Evolutionary conservation across 768 basidiomycete genomes (phyloP).

Genomic region (Nidularia sp.): DNA sequence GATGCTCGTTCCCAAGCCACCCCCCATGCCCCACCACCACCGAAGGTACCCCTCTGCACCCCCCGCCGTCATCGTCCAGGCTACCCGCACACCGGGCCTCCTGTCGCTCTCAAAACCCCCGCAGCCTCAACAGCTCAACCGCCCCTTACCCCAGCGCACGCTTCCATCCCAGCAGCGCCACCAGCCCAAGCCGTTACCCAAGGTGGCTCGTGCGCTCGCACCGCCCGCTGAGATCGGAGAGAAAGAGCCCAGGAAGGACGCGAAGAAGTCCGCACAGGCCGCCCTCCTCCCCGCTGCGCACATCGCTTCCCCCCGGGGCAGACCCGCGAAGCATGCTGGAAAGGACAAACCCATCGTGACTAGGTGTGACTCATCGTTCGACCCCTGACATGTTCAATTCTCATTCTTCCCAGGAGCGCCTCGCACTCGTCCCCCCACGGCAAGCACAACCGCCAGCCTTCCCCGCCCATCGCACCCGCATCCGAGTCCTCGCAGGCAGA

Average conservation of each 20-base stretch:
- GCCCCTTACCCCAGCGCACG: conserved; percentile 7
- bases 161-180: conserved; percentile 20
- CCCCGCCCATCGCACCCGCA: conserved; percentile 40
- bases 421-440: conserved; percentile 39
- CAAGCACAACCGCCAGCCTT: conserved; percentile 57
- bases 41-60: conserved; percentile 69
- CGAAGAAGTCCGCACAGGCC: conserved; percentile 15
- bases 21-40: conserved; percentile 32
- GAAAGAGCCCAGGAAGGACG: too few species aligned
- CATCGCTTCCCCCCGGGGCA: conserved; percentile 23
- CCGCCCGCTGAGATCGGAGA: conserved; percentile 17
- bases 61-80: conserved; percentile 62
- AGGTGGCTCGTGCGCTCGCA: conserved; percentile 22
- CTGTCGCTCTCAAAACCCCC: conserved; percentile 63
- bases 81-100: conserved; percentile 71
- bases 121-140: conserved; percentile 3
- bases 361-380: too few species aligned
- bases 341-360: conserved; percentile 23
- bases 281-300: conserved; percentile 21
- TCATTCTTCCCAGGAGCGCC: conserved; percentile 30
- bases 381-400: too few species aligned
- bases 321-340: conserved; percentile 19
- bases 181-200: conserved; percentile 24
- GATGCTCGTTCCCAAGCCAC: conserved; percentile 45
- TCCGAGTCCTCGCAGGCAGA: conserved; percentile 63